These are phyloP conservation scores for Cyclotella kingstonii DNA, from an alignment of 108 stramenopile species.

Conservation along the genomic window DNA sequence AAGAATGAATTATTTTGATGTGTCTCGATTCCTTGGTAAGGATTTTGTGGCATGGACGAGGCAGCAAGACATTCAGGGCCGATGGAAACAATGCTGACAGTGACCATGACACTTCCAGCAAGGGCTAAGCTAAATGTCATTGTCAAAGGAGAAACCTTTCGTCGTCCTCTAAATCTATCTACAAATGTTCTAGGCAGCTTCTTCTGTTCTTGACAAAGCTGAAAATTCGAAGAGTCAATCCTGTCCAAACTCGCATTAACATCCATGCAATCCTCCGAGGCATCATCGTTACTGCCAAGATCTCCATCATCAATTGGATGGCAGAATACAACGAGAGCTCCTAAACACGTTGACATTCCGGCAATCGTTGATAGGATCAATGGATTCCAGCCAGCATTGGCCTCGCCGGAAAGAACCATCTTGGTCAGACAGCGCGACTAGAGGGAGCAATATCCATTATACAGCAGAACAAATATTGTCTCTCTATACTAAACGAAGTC, in stretches of 20 bases:
- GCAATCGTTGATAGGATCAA: conserved; percentile 59
- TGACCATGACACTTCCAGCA: conserved; percentile 42
- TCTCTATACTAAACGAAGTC: no score
- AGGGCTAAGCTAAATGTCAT: conserved; percentile 57
- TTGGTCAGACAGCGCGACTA: no score
- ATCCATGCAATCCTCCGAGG: conserved; percentile 1
- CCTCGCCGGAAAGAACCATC: no score
- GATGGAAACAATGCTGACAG: conserved; percentile 34
- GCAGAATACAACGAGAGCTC: conserved; percentile 71
- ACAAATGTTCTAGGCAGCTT: not conserved
- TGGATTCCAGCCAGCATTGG: conserved; percentile 49
- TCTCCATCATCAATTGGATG: conserved; percentile 31
- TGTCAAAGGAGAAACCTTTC: conserved; percentile 34
- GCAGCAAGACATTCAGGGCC: conserved; percentile 37
- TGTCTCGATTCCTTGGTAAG: not conserved
- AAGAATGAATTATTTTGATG: conserved; percentile 40
- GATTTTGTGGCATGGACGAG: conserved; percentile 29
- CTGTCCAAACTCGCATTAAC: not conserved
- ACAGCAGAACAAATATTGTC: no score
- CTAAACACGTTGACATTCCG: conserved; percentile 70
- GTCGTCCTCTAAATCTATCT: conserved; percentile 3
- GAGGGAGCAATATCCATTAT: no score
- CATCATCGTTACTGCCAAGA: conserved; percentile 4
- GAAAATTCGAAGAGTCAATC: not conserved
- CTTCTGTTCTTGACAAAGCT: not conserved